These are phyloP conservation scores for Populus hybrid DNA, from an alignment of 441 rosid species.

Conservation along the genomic window DNA sequence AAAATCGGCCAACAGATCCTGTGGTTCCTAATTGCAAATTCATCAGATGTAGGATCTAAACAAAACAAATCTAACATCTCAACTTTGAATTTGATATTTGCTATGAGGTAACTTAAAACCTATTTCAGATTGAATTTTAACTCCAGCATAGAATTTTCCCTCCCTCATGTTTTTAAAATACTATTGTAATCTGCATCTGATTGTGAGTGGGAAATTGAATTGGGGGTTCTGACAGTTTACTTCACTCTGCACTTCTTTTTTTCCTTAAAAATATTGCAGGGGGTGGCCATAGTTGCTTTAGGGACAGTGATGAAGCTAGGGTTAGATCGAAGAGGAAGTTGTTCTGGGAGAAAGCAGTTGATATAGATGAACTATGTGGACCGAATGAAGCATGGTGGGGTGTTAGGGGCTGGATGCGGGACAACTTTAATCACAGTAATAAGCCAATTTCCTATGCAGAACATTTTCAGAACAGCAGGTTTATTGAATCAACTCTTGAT, in stretches of 20 bases:
- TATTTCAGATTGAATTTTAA: background rate
- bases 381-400: conserved; percentile 95
- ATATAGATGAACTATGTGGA: conserved; percentile 73
- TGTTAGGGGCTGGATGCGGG: conserved; percentile 84
- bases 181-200: background rate
- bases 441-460: conserved; percentile 53
- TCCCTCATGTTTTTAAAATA: background rate
- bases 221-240: background rate
- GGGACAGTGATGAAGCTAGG: conserved; percentile 86
- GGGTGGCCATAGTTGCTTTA: conserved; percentile 96
- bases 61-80: background rate
- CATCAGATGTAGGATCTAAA: conserved; percentile 1
- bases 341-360: conserved; percentile 97
- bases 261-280: conserved; percentile 35
- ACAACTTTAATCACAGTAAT: conserved; percentile 78
- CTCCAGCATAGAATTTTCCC: background rate
- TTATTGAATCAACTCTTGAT: conserved; percentile 68
- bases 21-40: background rate
- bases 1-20: background rate
- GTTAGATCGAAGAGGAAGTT: conserved; percentile 72
- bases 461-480: conserved; percentile 80
- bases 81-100: background rate
- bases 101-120: background rate
- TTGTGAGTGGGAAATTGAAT: background rate
- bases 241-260: background rate